A percentile compares a stretch with the other conserved stretches of the same genome.
These are phyloP conservation scores for Albugo candida DNA, from an alignment of 352 stramenopile genomes.

Conservation along the genomic window DNA sequence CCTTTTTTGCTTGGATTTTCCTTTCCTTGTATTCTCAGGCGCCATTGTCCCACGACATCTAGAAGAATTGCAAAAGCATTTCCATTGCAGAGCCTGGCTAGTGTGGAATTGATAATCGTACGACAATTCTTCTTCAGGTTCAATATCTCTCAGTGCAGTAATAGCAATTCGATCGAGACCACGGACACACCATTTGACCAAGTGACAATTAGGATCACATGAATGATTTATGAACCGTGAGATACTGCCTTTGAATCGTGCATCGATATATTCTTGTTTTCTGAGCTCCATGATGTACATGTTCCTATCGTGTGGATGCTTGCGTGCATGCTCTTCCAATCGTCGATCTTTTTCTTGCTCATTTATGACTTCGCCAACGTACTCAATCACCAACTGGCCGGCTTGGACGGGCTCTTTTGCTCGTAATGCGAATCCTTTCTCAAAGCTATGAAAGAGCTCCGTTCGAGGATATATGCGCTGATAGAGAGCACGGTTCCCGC, in stretches of 20 bases:
- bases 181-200: slow-evolving; percentile 89
- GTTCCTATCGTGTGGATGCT: slow-evolving; percentile 87
- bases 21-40: slow-evolving; percentile 47
- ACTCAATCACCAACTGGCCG: slow-evolving; percentile 84
- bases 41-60: slow-evolving; percentile 78
- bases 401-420: slow-evolving; percentile 60
- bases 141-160: slow-evolving; percentile 78
- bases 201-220: slow-evolving; percentile 89
- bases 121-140: slow-evolving; percentile 77
- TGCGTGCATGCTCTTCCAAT: slow-evolving; percentile 57
- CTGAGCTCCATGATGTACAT: slow-evolving; percentile 92
- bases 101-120: slow-evolving; percentile 93
- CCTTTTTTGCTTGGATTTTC: slow-evolving; percentile 52
- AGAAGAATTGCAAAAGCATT: slow-evolving; percentile 62
- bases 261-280: slow-evolving; percentile 90
- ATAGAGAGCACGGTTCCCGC: slow-evolving; percentile 81
- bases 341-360: slow-evolving; percentile 81
- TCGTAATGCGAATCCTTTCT: slow-evolving; percentile 85
- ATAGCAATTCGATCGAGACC: slow-evolving; percentile 86
- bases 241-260: slow-evolving; percentile 82
- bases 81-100: slow-evolving; percentile 69
- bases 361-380: slow-evolving; percentile 89
- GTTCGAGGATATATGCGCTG: slow-evolving; percentile 58
- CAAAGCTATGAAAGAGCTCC: slow-evolving; percentile 51
- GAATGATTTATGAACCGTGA: slow-evolving; percentile 96